phyloP scores from a whole-genome alignment of 257 asterid species.

The Datura wrightii region DNA sequence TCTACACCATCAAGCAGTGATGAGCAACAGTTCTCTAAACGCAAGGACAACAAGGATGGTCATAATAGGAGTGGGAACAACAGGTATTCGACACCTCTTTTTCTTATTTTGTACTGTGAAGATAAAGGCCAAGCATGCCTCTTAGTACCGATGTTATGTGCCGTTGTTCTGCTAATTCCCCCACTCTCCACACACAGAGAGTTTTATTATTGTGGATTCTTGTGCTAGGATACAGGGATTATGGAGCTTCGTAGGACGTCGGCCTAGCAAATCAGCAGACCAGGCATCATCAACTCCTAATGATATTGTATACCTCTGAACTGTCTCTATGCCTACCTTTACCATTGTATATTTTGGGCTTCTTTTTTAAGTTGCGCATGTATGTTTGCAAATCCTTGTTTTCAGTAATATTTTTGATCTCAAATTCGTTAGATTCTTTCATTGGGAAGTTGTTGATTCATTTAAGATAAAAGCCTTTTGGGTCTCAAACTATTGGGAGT shows the following conservation, averaged over 20 bases:
- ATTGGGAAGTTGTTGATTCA: background rate
- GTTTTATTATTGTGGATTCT: conserved; percentile 22
- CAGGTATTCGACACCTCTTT: conserved; percentile 47
- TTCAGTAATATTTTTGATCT: background rate
- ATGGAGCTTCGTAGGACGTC: conserved; percentile 66
- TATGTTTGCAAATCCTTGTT: background rate
- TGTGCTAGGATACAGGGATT: conserved; percentile 58
- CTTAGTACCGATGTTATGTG: background rate
- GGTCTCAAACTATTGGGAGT: conserved; percentile 18
- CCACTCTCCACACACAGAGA: conserved; percentile 1
- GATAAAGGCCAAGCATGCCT: background rate
- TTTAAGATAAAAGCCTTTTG: conserved; percentile 14
- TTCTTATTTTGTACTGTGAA: conserved; percentile 26
- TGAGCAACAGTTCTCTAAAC: conserved; percentile 46
- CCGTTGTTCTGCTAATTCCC: background rate
- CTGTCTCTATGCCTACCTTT: conserved; percentile 15
- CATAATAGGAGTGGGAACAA: conserved; percentile 50
- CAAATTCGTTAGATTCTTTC: background rate
- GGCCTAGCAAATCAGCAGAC: conserved; percentile 56
- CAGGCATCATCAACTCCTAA: conserved; percentile 50
- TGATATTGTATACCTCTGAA: conserved; percentile 53
- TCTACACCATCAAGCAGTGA: conserved; percentile 52
- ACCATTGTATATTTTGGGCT: background rate
- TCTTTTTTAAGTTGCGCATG: background rate
- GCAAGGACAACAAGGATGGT: conserved; percentile 45